A percentile compares a stretch with the other conserved stretches of the same genome.
phyloP scores from a whole-genome alignment of 352 stramenopile genomes.

The Globisporangium yorkense region DNA sequence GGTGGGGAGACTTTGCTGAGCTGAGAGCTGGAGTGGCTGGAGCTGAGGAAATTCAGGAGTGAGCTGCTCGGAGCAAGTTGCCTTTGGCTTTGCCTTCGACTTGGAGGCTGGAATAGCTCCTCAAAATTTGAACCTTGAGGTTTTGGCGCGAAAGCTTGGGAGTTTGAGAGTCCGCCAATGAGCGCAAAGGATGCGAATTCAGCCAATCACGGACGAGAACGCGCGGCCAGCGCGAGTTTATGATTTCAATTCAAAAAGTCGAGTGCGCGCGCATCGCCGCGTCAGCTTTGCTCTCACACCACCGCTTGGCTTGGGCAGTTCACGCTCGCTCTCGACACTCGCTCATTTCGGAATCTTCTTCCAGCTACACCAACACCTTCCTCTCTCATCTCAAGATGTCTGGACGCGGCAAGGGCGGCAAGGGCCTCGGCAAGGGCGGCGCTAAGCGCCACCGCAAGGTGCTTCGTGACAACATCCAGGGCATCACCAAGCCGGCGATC shows the following conservation, averaged over 20 bases:
- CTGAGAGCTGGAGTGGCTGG: conserved; percentile 13
- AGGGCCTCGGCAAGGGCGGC: conserved; percentile 78
- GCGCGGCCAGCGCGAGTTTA: neutral
- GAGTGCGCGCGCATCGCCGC: too few relatives aligned
- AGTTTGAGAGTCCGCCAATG: conserved; percentile 22
- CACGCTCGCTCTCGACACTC: too few relatives aligned
- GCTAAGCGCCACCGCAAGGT: conserved; percentile 87
- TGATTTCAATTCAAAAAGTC: neutral
- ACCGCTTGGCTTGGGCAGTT: too few relatives aligned
- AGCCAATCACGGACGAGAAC: conserved; percentile 8
- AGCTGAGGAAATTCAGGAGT: conserved; percentile 58
- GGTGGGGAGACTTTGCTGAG: conserved; percentile 7
- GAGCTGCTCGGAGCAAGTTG: conserved; percentile 2
- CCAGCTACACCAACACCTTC: conserved; percentile 8
- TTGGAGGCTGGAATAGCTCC: too few relatives aligned
- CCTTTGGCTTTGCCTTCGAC: neutral
- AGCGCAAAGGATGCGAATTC: neutral
- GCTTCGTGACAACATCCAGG: conserved; percentile 90
- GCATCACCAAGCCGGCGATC: conserved; percentile 94
- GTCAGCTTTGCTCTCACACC: too few relatives aligned
- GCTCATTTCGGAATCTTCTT: conserved; percentile 65
- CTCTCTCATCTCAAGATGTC: conserved; percentile 37
- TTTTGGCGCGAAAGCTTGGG: conserved; percentile 1
- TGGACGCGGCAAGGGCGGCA: conserved; percentile 79
- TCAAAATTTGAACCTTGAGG: neutral